Evolutionary conservation across 1,139 yeast genomes (phyloP), one percentile per base, ranked within the genome.

Genomic region (Candida tetrigidarum): DNA sequence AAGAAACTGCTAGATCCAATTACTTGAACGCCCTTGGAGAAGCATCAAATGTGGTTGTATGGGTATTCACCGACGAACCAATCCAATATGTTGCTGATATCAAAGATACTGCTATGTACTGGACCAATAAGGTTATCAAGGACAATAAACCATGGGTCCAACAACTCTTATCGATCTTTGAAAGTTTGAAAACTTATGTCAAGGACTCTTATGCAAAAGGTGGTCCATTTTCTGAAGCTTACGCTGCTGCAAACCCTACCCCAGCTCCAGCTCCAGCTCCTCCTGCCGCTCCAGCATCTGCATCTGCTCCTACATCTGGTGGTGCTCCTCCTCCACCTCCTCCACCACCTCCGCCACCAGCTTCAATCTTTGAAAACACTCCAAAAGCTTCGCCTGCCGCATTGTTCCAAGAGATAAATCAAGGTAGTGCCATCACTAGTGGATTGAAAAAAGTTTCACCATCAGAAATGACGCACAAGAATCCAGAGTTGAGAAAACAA

Each of bases 391-490:
- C 33, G n/a, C 41, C 45, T n/a, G 41, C 74, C 54, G 98, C 98
- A 0, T 97, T 95, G 9, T 93, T 95, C 64, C 85, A 89, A n/a
- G 96, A 89, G 54, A 74, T 95, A 51, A 92, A 86, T 69, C 78
- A 84, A 68, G 99, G 99, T 46, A 88, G 84, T 53, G 70, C 69
- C 33, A 86, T 95, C 57, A 92, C 98, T 2, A 74, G 92, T 23
- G 88, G 91, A 4, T 81, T 95, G 57, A 89, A 86, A 63, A 93
- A 93, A 67, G 98, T 93, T 37, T 97, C 91, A 55, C 88, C 83
- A 68, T 86, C 96, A 15, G 88, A 91, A 68, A 90, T 89, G 95
- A 90, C 96, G 26, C 97, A 91, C 67, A 92, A 91, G 69, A 91
- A 91, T 66, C 97, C 97, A 4, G 85, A 76, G 36, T 73, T 90